Conservation (phyloP, 768 basidiomycete species). For the Mycena floridula region DNA sequence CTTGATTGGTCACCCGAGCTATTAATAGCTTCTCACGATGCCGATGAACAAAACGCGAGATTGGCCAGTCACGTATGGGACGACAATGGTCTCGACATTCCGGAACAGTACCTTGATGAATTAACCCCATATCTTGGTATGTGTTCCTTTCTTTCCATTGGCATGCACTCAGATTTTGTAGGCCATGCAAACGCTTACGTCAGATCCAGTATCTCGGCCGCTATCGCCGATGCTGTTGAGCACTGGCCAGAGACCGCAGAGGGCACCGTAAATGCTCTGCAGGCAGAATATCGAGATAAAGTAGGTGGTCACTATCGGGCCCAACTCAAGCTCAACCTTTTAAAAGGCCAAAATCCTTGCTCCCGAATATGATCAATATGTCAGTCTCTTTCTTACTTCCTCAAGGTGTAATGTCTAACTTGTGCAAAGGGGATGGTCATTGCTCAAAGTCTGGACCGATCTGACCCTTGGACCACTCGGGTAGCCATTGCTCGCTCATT, state of each 20-base stretch:
- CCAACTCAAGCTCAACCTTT: background rate
- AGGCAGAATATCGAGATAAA: constrained; percentile 81
- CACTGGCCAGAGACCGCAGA: constrained; percentile 58
- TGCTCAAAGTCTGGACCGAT: constrained; percentile 74
- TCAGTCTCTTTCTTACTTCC: constrained; percentile 26
- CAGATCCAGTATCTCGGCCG: constrained; percentile 60
- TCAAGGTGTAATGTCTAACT: background rate
- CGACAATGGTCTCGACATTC: constrained; percentile 89
- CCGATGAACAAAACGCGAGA: constrained; percentile 78
- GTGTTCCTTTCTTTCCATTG: constrained; percentile 9
- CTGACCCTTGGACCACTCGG: constrained; percentile 85
- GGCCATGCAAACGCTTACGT: constrained; percentile 81
- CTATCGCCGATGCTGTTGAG: constrained; percentile 72
- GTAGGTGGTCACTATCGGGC: constrained; percentile 25
- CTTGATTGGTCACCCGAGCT: constrained; percentile 88
- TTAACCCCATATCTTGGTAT: constrained; percentile 68
- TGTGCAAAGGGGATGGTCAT: constrained; percentile 82
- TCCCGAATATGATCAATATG: constrained; percentile 92
- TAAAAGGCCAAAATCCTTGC: constrained; percentile 74
- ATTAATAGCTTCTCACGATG: constrained; percentile 85
- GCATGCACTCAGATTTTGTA: constrained; percentile 19
- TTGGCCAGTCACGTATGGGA: constrained; percentile 86
- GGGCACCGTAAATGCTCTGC: constrained; percentile 43
- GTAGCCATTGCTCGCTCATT: constrained; percentile 69
- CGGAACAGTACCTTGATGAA: constrained; percentile 53